Evolutionary conservation across 2,329 filamentous ascomycete species (phyloP).

Genomic region (Fusarium sp.): DNA sequence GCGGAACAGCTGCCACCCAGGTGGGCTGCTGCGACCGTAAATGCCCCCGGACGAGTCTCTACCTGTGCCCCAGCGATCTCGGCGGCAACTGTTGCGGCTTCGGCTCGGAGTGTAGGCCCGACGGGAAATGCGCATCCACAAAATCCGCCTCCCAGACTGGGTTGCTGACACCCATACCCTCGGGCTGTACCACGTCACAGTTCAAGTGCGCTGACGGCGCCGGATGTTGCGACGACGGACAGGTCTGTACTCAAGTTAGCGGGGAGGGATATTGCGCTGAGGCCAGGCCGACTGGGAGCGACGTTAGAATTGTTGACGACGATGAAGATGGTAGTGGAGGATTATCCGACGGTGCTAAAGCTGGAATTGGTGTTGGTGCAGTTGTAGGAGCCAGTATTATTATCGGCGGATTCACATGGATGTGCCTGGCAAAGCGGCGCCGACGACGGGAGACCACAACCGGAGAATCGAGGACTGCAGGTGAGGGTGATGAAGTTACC

Average conservation of each 20-base stretch:
- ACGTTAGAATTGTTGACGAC: slow-evolving; percentile 43
- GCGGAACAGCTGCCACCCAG: slow-evolving; percentile 41
- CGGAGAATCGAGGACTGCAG: slow-evolving; percentile 12
- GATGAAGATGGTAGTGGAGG: slow-evolving; percentile 33
- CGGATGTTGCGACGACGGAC: slow-evolving; percentile 59
- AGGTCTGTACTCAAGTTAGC: slow-evolving; percentile 52
- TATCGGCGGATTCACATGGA: slow-evolving; percentile 56
- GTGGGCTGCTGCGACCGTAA: slow-evolving; percentile 52
- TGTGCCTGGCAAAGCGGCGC: slow-evolving; percentile 55
- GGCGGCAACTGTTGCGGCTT: slow-evolving; percentile 61
- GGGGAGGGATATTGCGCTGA: slow-evolving; percentile 53
- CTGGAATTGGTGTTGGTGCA: slow-evolving; percentile 64
- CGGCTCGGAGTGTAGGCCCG: slow-evolving; percentile 53
- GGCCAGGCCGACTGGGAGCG: slow-evolving; percentile 47
- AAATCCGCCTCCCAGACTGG: slow-evolving; percentile 38
- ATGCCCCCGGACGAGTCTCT: slow-evolving; percentile 54
- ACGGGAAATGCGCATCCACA: slow-evolving; percentile 49
- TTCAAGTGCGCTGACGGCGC: slow-evolving; percentile 55
- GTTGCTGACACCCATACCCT: slow-evolving; percentile 48
- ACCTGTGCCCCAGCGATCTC: slow-evolving; percentile 53
- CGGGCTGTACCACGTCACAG: slow-evolving; percentile 57
- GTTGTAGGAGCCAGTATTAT: slow-evolving; percentile 54
- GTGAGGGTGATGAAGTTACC: slow-evolving; percentile 28
- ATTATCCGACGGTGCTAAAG: slow-evolving; percentile 60
- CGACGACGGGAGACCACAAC: slow-evolving; percentile 37